Percentiles rank a stretch among this genome's conserved stretches.
These are phyloP conservation scores for Psidium friedrichsthalianum DNA, from an alignment of 345 rosid species.

Conservation along the genomic window DNA sequence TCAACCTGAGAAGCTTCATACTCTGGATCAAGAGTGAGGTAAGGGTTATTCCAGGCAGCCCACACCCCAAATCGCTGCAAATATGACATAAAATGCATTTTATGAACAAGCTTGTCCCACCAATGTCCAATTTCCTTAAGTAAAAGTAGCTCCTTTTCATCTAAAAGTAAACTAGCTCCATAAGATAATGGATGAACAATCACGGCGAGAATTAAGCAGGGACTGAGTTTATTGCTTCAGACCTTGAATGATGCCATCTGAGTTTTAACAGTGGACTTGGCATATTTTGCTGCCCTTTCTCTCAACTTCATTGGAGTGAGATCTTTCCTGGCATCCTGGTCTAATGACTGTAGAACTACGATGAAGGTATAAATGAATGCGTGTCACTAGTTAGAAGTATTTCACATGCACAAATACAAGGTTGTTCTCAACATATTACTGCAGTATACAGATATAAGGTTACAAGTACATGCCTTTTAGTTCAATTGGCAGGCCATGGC, in stretches of 20 bases:
- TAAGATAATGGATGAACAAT: not conserved
- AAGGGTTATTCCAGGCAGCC: slow-evolving; percentile 88
- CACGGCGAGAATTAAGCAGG: not conserved
- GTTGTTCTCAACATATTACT: not conserved
- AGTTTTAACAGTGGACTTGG: slow-evolving; percentile 83
- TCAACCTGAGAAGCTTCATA: slow-evolving; percentile 96
- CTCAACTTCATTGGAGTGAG: slow-evolving; percentile 79
- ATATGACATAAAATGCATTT: not conserved
- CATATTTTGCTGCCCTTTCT: slow-evolving; percentile 89
- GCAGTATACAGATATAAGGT: not conserved
- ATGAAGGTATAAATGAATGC: slow-evolving; percentile 12
- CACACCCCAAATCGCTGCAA: slow-evolving; percentile 93
- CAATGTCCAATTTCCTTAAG: not conserved
- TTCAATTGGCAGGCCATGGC: slow-evolving; percentile 98
- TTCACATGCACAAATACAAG: not conserved
- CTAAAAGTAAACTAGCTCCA: not conserved
- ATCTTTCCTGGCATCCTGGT: slow-evolving; percentile 70
- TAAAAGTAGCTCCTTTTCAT: not conserved
- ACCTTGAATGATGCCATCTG: slow-evolving; percentile 98
- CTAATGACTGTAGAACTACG: slow-evolving; percentile 93
- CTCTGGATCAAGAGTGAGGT: slow-evolving; percentile 87
- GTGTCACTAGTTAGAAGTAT: not conserved
- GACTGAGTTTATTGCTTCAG: not conserved
- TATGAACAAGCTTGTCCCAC: not conserved
- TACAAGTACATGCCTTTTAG: slow-evolving; percentile 64